Evolutionary conservation across 2,329 filamentous ascomycete species (phyloP).

Genomic region (Mycogone perniciosa): DNA sequence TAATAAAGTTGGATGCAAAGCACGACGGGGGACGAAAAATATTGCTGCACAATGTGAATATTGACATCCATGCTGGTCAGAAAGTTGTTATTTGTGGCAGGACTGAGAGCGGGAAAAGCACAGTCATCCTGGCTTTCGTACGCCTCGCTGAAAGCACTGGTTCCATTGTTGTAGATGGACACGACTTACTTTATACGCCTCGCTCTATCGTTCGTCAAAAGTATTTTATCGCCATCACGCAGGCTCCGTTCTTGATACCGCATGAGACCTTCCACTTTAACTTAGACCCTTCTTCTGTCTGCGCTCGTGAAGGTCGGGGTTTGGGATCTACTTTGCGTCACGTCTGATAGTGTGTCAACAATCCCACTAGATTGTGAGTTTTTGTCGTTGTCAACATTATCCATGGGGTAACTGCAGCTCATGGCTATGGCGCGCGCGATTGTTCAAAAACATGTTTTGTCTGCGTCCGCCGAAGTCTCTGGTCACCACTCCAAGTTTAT

Average conservation of each 20-base stretch:
- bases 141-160: constrained; percentile 18
- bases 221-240: constrained; percentile 26
- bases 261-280: constrained; percentile 17
- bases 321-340: constrained; percentile 7
- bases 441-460: constrained; percentile 16
- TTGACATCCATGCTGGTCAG: constrained; percentile 15
- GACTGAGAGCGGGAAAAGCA: constrained; percentile 23
- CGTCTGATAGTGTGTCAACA: not conserved
- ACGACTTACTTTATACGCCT: constrained; percentile 19
- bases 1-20: constrained; percentile 13
- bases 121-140: constrained; percentile 16
- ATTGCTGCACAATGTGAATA: constrained; percentile 12
- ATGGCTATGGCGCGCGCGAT: constrained; percentile 27
- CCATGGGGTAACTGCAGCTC: constrained; percentile 27
- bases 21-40: constrained; percentile 8
- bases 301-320: constrained; percentile 13
- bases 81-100: constrained; percentile 21
- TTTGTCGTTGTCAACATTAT: constrained; percentile 20
- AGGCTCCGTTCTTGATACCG: constrained; percentile 21
- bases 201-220: constrained; percentile 21
- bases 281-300: constrained; percentile 14
- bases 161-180: constrained; percentile 23
- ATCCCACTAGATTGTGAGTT: constrained; percentile 20
- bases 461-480: not conserved
- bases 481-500: constrained; percentile 20